Base-by-base conservation (phyloP, 75 land plant genomes). In the Pinus tabuliformis region DNA sequence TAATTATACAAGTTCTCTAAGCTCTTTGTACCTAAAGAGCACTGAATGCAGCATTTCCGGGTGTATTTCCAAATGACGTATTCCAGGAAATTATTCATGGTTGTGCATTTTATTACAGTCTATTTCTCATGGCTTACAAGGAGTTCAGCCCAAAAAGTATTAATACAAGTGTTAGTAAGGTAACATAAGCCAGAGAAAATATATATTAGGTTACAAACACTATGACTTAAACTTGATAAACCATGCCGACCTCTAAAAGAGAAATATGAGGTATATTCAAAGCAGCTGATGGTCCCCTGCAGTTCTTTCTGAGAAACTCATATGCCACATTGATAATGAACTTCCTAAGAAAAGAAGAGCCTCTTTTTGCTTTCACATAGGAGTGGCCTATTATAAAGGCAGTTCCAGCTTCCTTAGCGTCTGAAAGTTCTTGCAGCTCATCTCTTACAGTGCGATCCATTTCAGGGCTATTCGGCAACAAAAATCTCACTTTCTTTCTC, bases 171-270 rank as follows among this genome's bases (percentile, higher is more conserved):
- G 54, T 49, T 49, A 49, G 12, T 49, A 49, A 9, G 11, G 11
- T 8, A 45, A 8, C 54, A 49, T 49, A 49, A 49, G 54, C 54
- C 54, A 49, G 54, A 49, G 54, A 1, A 49, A 49, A 49, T 49
- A 49, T 49, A 49, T 49, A 49, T 49, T 49, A 9, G 54, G 54
- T 49, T 49, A 49, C 54, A 49, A 49, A 49, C 54, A 56, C n/a
- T 73, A 24, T 56, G 8, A 49, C 1, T 80, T 71, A 81, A 20
- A 92, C 91, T 81, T 78, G 75, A 84, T 91, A 92, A 0, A 91
- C 64, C 95, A 92, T 92, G 39, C 95, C 95, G n/a, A 92, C 95
- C 77, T 90, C 93, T 24, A 92, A 74, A 1, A 89, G 87, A 1
- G 91, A 84, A 56, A 83, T 81, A 74, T 88, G 93, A 7, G 93